These are phyloP conservation scores for Agrocybe chaxingu DNA, from an alignment of 768 basidiomycete genomes.

Conservation along the genomic window DNA sequence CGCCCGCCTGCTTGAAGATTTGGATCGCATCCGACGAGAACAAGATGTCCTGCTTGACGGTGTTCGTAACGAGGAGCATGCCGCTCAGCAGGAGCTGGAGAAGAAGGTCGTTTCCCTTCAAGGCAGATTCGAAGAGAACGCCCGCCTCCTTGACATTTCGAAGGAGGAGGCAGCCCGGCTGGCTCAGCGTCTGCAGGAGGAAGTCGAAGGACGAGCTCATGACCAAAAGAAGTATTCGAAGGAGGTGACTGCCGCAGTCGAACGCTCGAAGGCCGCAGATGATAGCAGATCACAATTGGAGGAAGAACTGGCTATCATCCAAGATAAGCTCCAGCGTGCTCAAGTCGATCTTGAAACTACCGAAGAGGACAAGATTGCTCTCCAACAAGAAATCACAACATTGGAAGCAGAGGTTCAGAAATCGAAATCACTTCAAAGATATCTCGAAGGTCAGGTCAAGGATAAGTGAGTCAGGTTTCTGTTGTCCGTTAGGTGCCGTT, in stretches of 20 bases:
- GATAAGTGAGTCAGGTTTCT: slow-evolving; percentile 45
- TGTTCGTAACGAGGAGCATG: slow-evolving; percentile 24
- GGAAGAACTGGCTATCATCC: slow-evolving; percentile 31
- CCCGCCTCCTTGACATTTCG: slow-evolving; percentile 33
- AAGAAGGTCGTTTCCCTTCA: slow-evolving; percentile 32
- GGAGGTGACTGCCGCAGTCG: slow-evolving; percentile 26
- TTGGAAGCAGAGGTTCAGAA: slow-evolving; percentile 68
- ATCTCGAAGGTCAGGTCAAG: slow-evolving; percentile 59
- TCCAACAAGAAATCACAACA: slow-evolving; percentile 55
- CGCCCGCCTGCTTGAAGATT: slow-evolving; percentile 11
- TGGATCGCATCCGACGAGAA: slow-evolving; percentile 20
- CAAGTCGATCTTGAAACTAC: slow-evolving; percentile 30
- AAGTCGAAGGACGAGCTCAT: slow-evolving; percentile 28
- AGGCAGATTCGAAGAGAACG: slow-evolving; percentile 30
- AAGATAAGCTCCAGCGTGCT: slow-evolving; percentile 38
- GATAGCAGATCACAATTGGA: slow-evolving; percentile 31
- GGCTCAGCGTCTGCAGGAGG: slow-evolving; percentile 33
- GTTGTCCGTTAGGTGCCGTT: neutral
- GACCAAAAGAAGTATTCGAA: slow-evolving; percentile 29
- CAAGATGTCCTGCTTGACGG: slow-evolving; percentile 27
- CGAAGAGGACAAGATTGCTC: slow-evolving; percentile 46
- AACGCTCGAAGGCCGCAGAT: slow-evolving; percentile 27
- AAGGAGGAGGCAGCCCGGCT: slow-evolving; percentile 37
- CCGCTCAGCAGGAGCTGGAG: slow-evolving; percentile 26
- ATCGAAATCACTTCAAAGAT: slow-evolving; percentile 54